Base-by-base conservation (phyloP, 139 green algal species). In the Chlorella vulgaris region DNA sequence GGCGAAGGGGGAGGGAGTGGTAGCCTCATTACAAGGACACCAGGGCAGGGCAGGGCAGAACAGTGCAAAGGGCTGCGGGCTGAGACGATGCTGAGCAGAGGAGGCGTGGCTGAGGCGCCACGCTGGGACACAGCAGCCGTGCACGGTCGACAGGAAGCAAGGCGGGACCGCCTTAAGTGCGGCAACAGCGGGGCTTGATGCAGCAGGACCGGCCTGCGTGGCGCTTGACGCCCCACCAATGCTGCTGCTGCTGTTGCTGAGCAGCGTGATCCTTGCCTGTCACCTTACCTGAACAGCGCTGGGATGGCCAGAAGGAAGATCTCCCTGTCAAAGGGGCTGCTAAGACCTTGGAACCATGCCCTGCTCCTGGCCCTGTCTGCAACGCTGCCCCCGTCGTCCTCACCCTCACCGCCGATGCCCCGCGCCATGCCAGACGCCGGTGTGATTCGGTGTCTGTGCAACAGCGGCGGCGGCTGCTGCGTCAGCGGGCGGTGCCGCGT, bases 221-320 rank as follows among this genome's bases (percentile, higher is more conserved):
- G n/a, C n/a, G n/a, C n/a, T n/a, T n/a, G n/a, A n/a, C n/a, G n/a
- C n/a, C n/a, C 7, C 62, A 40, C 40, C 18, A 39, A 40, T 7
- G 21, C 29, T 18, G 4, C 62, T 18, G 15, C n/a, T 24, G 58
- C 24, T 19, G 6, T 65, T 19, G 10, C 8, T 19, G 58, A 6
- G 67, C 43, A 19, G 47, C n/a, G 15, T 71, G 31, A n/a, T n/a
- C 21, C 1, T 47, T 4, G 22, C 21, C 22, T 31, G 13, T 35
- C 5, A 24, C 31, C 53, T 1, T 33, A 81, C 76, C 66, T 71
- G 58, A 80, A 75, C 2, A 84, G 80, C 3, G 80, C 80, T 15
- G 80, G 80, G 13, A 84, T 47, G 22, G 80, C 80, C 58, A 84
- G 80, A 22, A 50, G 38, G 62, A 88, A 85, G 63, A 88, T 88